A percentile compares a stretch with the other conserved stretches of the same genome.
Conservation (phyloP, 257 asterid genomes). For the Eucommia ulmoides region DNA sequence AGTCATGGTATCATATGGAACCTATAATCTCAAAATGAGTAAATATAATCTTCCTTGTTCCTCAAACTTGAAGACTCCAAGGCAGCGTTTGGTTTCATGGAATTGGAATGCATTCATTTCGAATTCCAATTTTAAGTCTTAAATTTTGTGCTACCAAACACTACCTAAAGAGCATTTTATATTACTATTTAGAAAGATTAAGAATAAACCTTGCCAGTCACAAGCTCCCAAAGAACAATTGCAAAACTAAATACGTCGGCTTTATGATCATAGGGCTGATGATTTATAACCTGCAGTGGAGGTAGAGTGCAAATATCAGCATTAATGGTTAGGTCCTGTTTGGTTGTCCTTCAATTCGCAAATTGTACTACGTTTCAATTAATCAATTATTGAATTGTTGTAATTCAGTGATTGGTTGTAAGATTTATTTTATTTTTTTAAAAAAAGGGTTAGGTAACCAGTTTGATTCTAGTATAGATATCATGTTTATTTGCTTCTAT, state of each 20-base stretch:
- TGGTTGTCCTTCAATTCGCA: too few species aligned
- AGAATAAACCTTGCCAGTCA: constrained; percentile 56
- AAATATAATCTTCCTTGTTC: not conserved
- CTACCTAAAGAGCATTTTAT: too few species aligned
- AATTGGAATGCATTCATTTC: too few species aligned
- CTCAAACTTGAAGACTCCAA: not conserved
- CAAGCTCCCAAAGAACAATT: constrained; percentile 92
- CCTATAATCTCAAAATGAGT: constrained; percentile 18
- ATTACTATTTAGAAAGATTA: not conserved
- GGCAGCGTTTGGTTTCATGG: not conserved
- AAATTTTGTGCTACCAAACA: too few species aligned
- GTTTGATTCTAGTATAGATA: too few species aligned
- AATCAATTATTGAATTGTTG: too few species aligned
- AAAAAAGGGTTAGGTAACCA: too few species aligned
- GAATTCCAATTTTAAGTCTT: too few species aligned
- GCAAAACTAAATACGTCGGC: constrained; percentile 91
- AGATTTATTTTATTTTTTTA: too few species aligned
- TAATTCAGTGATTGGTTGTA: too few species aligned
- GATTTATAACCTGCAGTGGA: constrained; percentile 58
- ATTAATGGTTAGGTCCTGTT: not conserved
- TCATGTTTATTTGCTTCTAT: too few species aligned
- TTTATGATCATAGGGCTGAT: constrained; percentile 84
- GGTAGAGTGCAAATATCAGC: not conserved
- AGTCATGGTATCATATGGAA: constrained; percentile 76
- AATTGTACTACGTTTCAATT: too few species aligned